Base-by-base conservation (phyloP, 495 filamentous ascomycete species). In the Penicillium egyptiacum region DNA sequence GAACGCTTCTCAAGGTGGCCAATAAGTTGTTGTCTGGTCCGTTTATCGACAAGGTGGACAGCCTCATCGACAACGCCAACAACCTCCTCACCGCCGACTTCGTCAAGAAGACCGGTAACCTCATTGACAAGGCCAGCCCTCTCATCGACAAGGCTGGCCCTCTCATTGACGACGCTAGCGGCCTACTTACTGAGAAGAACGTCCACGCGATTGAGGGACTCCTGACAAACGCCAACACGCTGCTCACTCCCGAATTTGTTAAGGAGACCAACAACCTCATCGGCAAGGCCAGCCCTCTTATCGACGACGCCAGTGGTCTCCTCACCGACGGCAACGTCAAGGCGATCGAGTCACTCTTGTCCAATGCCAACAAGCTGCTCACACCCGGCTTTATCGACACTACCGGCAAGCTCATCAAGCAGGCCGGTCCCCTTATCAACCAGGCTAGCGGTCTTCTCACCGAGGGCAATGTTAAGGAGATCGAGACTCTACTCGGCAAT, bases 231-330 rank as follows among this genome's bases (percentile, higher is more conserved):
- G 77, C 71, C 26, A 72, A 74, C 52, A 50, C 42, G 14, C 61
- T 80, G 43, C 58, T 80, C 28, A 69, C 71, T 3, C 42, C 66
- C 23, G 49, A 59, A 6, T 79, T 79, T 33, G 66, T 80, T 54
- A 43, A 69, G n/a, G 62, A 75, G 47, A 78, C 75, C 51, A 66
- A 55, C 19, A 67, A 63, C 10, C 74, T 79, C 43, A 69, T 77
- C 28, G 56, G 68, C 37, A 65, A 65, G 31, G 73, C 74, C 11
- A 61, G 62, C 50, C 7, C 64, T 35, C 62, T 75, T 19, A 70
- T 76, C n/a, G 52, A 40, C 1, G 20, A 55, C 1, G 52, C 52
- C 22, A 55, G 52, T 14, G 52, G 52, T 10, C 52, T 55, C 0
- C 52, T 55, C 28, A 55, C 52, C 10, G 52, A 55, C 35, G 49